Evolutionary conservation across 2,329 filamentous ascomycete genomes (phyloP).

Genomic region (Penicillium aurantiogriseum): DNA sequence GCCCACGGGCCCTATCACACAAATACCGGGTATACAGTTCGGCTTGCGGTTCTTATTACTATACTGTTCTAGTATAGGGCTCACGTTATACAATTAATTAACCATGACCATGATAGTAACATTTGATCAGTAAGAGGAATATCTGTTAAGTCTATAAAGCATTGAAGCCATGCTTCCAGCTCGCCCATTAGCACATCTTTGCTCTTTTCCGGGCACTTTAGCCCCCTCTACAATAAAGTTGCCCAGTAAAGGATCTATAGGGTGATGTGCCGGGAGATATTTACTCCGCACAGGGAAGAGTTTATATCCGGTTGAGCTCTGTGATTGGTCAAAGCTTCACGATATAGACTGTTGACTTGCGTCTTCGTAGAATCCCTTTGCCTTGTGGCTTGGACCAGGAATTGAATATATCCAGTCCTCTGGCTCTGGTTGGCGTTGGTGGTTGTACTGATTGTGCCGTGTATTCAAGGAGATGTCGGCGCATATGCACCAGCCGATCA

Average conservation of each 20-base stretch:
- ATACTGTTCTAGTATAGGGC: too few relatives aligned
- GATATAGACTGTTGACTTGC: neutral
- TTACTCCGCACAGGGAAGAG: conserved; percentile 19
- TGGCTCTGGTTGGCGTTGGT: too few relatives aligned
- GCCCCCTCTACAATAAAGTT: neutral
- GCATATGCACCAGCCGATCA: neutral
- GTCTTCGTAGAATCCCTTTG: neutral
- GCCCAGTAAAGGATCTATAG: neutral
- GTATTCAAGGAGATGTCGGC: neutral
- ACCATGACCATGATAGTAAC: neutral
- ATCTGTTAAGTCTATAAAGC: too few relatives aligned
- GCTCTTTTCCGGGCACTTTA: neutral
- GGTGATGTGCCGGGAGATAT: conserved; percentile 8
- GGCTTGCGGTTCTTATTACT: neutral
- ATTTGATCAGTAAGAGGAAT: neutral
- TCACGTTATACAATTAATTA: too few relatives aligned
- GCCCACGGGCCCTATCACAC: neutral
- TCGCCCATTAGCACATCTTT: neutral
- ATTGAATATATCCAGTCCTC: neutral
- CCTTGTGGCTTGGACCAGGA: neutral
- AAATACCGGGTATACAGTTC: neutral
- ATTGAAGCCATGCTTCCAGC: neutral
- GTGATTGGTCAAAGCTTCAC: conserved; percentile 12
- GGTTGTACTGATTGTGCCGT: neutral
- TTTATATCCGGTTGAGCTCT: conserved; percentile 13